Evolutionary conservation across 805 yeast species (phyloP).

Genomic region (Naumovozyma baii): DNA sequence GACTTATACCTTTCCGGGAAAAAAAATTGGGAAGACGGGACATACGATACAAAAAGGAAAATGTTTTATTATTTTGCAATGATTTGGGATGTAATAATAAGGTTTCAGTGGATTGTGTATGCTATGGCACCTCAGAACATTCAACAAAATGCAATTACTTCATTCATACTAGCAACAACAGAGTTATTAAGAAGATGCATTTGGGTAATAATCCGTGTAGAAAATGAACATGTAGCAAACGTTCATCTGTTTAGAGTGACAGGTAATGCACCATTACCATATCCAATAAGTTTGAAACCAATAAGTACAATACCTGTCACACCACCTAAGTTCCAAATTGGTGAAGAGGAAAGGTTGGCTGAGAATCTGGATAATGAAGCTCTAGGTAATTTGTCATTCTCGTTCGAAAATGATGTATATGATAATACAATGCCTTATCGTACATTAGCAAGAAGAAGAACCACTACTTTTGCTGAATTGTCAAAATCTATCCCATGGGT

Average conservation of each 20-base stretch:
- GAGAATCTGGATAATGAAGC: neutral
- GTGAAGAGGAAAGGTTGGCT: neutral
- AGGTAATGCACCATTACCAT: slow-evolving; percentile 80
- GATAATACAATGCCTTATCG: slow-evolving; percentile 10
- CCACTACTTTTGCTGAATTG: slow-evolving; percentile 19
- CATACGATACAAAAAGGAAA: slow-evolving; percentile 20
- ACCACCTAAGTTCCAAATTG: neutral
- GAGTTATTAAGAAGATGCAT: slow-evolving; percentile 76
- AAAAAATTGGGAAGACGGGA: slow-evolving; percentile 28
- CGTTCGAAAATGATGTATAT: neutral
- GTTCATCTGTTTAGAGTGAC: slow-evolving; percentile 79
- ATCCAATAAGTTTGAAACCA: slow-evolving; percentile 30
- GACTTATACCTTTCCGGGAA: slow-evolving; percentile 53
- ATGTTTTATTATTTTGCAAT: slow-evolving; percentile 67
- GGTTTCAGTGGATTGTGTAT: slow-evolving; percentile 91
- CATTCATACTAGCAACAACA: slow-evolving; percentile 73
- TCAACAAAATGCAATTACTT: slow-evolving; percentile 80
- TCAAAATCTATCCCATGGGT: slow-evolving; percentile 55
- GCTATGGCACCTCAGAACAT: slow-evolving; percentile 65
- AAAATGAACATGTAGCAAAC: slow-evolving; percentile 90
- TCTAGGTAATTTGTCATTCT: neutral
- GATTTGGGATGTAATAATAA: slow-evolving; percentile 56
- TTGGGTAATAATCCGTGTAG: slow-evolving; percentile 90
- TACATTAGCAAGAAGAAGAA: slow-evolving; percentile 17
- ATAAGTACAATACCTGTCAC: neutral